Evolutionary conservation across 169 alveolate genomes (phyloP).

Genomic region (Eimeria necatrix): DNA sequence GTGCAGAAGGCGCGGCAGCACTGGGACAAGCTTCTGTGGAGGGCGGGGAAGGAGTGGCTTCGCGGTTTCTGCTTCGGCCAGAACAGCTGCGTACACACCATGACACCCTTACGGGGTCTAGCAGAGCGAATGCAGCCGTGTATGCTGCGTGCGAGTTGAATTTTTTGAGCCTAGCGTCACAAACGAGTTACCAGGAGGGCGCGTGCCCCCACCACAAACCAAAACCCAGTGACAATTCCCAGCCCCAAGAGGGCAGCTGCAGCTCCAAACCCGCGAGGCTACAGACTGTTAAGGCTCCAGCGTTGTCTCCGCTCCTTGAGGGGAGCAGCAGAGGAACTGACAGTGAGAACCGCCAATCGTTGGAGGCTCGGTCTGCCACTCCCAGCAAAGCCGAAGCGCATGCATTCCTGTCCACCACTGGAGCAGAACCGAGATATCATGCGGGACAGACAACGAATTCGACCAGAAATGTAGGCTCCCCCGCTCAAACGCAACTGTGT

Average conservation of each 20-base stretch:
- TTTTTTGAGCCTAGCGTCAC: background rate
- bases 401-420: constrained; percentile 46
- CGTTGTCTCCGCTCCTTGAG: background rate
- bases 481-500: too few relatives aligned
- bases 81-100: constrained; percentile 25
- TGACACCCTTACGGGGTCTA: background rate
- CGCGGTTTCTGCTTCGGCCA: constrained; percentile 10
- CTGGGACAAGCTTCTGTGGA: constrained; percentile 28
- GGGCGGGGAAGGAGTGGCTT: constrained; percentile 21
- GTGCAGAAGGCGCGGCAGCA: constrained; percentile 60
- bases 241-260: too few relatives aligned
- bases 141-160: background rate
- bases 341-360: background rate
- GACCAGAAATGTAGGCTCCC: background rate
- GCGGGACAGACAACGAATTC: background rate
- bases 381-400: constrained; percentile 37
- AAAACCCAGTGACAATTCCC: too few relatives aligned
- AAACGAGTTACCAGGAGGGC: too few relatives aligned
- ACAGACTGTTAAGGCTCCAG: background rate
- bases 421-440: background rate
- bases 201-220: too few relatives aligned
- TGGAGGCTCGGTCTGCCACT: background rate
- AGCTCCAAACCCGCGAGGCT: too few relatives aligned
- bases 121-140: constrained; percentile 20
- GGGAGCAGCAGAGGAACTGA: background rate